These are phyloP conservation scores for Alliaria petiolata DNA, from an alignment of 345 rosid species.

Conservation along the genomic window DNA sequence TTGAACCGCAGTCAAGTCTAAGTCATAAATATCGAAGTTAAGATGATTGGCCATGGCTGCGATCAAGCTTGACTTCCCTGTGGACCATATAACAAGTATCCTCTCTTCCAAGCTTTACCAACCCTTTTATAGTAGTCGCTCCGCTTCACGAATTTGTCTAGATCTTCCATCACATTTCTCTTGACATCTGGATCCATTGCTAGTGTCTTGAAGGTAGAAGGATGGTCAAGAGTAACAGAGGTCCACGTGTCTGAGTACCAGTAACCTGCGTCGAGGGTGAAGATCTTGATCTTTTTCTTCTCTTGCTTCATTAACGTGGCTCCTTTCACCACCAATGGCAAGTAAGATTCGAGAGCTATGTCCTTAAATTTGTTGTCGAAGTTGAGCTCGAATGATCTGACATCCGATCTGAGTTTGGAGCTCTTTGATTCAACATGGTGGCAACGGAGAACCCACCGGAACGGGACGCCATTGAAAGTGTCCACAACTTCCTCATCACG, in stretches of 20 bases:
- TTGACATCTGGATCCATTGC: conserved; percentile 52
- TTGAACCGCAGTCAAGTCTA: conserved; percentile 45
- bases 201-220: conserved; percentile 63
- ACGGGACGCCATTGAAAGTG: conserved; percentile 41
- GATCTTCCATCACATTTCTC: conserved; percentile 45
- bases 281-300: conserved; percentile 50
- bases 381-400: conserved; percentile 46
- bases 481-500: conserved; percentile 48
- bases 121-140: conserved; percentile 55
- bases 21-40: conserved; percentile 65
- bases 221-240: conserved; percentile 60
- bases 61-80: conserved; percentile 75
- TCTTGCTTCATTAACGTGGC: conserved; percentile 38
- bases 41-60: conserved; percentile 78
- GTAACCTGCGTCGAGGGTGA: conserved; percentile 39
- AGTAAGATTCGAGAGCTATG: conserved; percentile 42
- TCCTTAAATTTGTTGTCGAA: conserved; percentile 51
- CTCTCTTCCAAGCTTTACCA: conserved; percentile 84
- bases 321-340: conserved; percentile 44
- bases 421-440: conserved; percentile 33
- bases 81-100: conserved; percentile 67
- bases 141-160: conserved; percentile 53
- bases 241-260: conserved; percentile 45
- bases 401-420: conserved; percentile 30
- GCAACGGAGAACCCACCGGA: conserved; percentile 48